Percentiles rank a stretch among this genome's conserved stretches.
Conservation (phyloP, 2,329 filamentous ascomycete species). For the Ophioceras dolichostomum region DNA sequence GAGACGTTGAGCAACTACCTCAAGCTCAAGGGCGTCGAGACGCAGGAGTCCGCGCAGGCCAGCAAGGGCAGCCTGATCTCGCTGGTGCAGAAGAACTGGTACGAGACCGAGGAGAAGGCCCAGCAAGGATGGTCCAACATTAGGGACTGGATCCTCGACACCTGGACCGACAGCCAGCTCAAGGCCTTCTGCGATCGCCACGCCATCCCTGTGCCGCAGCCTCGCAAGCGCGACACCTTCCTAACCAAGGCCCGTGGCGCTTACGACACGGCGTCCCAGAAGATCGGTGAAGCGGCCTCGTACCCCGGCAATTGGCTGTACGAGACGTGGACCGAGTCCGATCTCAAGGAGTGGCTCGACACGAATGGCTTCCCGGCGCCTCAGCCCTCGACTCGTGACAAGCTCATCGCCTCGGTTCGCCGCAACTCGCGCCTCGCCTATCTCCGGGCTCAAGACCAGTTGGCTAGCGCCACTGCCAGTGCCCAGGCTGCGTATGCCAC, state of each 20-base stretch:
- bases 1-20: constrained; percentile 57
- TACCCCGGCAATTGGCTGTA: constrained; percentile 97
- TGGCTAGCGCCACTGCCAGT: constrained; percentile 48
- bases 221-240: constrained; percentile 71
- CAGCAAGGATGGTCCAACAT: constrained; percentile 59
- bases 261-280: constrained; percentile 68
- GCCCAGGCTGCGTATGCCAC: constrained; percentile 60
- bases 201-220: constrained; percentile 76
- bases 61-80: constrained; percentile 56
- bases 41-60: constrained; percentile 52
- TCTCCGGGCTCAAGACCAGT: constrained; percentile 50
- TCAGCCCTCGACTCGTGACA: constrained; percentile 74
- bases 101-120: constrained; percentile 66
- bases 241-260: constrained; percentile 66
- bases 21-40: constrained; percentile 56
- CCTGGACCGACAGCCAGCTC: constrained; percentile 86
- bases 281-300: constrained; percentile 59
- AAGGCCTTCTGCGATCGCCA: constrained; percentile 89
- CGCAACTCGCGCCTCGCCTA: constrained; percentile 78
- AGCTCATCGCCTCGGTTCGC: constrained; percentile 77
- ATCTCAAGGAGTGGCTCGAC: constrained; percentile 89
- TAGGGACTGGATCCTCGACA: constrained; percentile 90
- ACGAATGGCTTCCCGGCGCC: constrained; percentile 75
- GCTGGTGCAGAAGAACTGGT: constrained; percentile 64
- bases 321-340: constrained; percentile 80